Base-by-base conservation (phyloP, 139 green algal genomes). In the Coelastrella sp. region DNA sequence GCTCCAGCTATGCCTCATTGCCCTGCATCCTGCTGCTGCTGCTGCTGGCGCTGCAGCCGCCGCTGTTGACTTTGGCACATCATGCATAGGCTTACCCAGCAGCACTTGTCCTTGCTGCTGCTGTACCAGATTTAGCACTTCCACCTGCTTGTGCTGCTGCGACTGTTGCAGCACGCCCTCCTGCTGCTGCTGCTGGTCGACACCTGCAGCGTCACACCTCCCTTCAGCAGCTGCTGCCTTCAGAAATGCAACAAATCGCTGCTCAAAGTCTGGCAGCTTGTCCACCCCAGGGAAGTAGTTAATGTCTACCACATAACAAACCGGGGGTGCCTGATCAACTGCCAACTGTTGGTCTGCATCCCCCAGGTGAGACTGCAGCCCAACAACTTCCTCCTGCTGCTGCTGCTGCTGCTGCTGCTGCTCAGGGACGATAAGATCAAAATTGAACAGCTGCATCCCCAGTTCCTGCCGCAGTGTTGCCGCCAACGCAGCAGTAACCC, bases 371-470 rank as follows among this genome's bases (percentile, higher is more conserved):
- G 24, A 56, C 84, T 56, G 57, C 68, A 5, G 6, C 68, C 35
- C 68, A 12, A 8, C 22, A 58, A 7, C 85, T 14, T n/a, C 85
- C 73, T 74, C 56, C 6, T 79, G 59, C 59, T 49, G 59, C 56
- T 66, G 65, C 65, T 70, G 19, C 70, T 68, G 70, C 72, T 82
- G 15, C 12, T 8, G 59, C 70, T 82, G 73, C 74, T 90, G 66
- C 35, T 86, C 89, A 0, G 96, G 96, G n/a, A 93, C 91, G 14
- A 98, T 96, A 22, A 98, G 91, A 84, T 98, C 96, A 92, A 98
- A 98, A 82, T 98, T 98, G 87, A 98, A 98, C 17, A 98, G 94
- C 79, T 94, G 92, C 72, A 98, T 92, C 4, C 95, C 92, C 22
- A 97, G 89, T 79, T 90, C 65, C 9, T 88, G 12, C 56, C 95